A percentile compares a stretch with the other conserved stretches of the same genome.
Evolutionary conservation across 1,139 yeast species (phyloP).

Genomic region (Protomyces inouyei): DNA sequence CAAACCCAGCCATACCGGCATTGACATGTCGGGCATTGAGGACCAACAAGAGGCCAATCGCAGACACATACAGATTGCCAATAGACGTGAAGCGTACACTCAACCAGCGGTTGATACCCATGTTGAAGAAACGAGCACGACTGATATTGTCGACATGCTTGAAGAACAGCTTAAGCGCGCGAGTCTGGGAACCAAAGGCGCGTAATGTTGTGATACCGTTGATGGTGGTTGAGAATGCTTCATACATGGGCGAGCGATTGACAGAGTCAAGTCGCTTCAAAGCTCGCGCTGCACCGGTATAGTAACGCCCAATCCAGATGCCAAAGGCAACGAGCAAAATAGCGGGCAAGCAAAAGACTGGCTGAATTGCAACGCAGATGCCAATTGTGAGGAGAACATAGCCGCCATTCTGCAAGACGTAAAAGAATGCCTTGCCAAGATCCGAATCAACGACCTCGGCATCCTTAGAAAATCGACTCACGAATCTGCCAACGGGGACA

Average conservation of each 20-base stretch:
- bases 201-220: constrained; percentile 91
- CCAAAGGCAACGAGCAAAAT: constrained; percentile 59
- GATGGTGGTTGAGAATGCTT: constrained; percentile 90
- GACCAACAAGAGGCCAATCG: constrained; percentile 74
- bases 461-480: constrained; percentile 96
- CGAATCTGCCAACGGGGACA: constrained; percentile 92
- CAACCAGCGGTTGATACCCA: constrained; percentile 96
- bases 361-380: constrained; percentile 76
- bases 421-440: constrained; percentile 32
- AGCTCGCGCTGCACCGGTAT: constrained; percentile 81
- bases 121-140: constrained; percentile 86
- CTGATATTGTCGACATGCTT: constrained; percentile 75
- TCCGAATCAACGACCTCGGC: constrained; percentile 55
- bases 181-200: constrained; percentile 88
- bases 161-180: constrained; percentile 78
- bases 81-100: constrained; percentile 76
- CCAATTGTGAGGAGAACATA: constrained; percentile 65
- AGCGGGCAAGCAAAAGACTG: constrained; percentile 71
- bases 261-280: constrained; percentile 84
- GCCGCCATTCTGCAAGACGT: constrained; percentile 56
- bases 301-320: constrained; percentile 68
- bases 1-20: constrained; percentile 94
- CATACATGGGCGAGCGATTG: constrained; percentile 91
- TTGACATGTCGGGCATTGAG: constrained; percentile 62
- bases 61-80: constrained; percentile 77